Evolutionary conservation across 2,329 filamentous ascomycete genomes (phyloP), one percentile per base, ranked within the genome.

Genomic region (Biscogniauxia marginata): DNA sequence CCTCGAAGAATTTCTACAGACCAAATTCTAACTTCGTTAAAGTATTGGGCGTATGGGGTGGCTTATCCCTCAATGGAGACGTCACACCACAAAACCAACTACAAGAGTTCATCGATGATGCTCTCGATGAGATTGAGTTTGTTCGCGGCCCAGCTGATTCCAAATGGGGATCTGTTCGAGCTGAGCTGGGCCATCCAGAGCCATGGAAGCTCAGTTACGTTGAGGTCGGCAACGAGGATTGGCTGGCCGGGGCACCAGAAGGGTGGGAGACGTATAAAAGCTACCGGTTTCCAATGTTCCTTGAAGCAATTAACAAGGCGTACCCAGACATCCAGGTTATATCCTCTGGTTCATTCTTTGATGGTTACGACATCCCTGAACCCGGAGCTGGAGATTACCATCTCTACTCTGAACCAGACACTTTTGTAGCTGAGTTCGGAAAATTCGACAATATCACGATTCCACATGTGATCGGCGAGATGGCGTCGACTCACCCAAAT

Each of bases 181-280:
- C 84, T 6, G 71, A 79, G 46, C 75, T 86, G 2, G 86, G 86
- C 3, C 81, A 87, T 63, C 78, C 83, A 0, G 76, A 84, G 56
- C 86, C 86, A 0, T 89, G 84, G 73, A 74, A 68, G 24, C 75
- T 89, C 49, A 74, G 79, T 9, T 86, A 82, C 62, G 82, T 89
- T 53, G 86, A 89, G 70, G 73, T 89, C 46, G 86, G 87, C 56
- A 89, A 89, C 67, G 86, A 89, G 67, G 86, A 89, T 63, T 83
- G 82, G 75, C 78, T 87, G 3, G 78, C 76, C 22, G 77, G 77
- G 3, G 80, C 78, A 4, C 74, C 77, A 1, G 64, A 66, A 0
- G 76, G 80, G 4, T 79, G 75, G 67, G 70, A 76, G 1, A 76
- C 79, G 5, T 81, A 79, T 64, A 75, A 78, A 50, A 77, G 82